These are phyloP conservation scores for Rhytidhysteron rufulum DNA, from an alignment of 2,329 filamentous ascomycete species.

Conservation along the genomic window DNA sequence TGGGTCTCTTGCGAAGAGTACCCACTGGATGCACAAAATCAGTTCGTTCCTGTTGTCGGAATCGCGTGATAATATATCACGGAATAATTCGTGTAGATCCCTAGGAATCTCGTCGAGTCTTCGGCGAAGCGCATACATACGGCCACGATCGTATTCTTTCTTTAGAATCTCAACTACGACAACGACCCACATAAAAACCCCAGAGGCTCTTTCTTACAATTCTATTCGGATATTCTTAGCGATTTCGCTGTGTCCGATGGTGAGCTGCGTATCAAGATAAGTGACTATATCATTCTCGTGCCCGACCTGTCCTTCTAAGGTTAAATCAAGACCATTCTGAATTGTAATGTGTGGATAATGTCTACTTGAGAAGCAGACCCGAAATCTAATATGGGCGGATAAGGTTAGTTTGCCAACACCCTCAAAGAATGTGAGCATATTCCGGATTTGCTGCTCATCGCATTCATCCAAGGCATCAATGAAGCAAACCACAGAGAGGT, in stretches of 20 bases:
- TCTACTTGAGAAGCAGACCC: conserved; percentile 44
- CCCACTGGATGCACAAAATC: conserved; percentile 8
- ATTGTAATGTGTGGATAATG: conserved; percentile 44
- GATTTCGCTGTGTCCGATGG: conserved; percentile 6
- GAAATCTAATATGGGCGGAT: conserved; percentile 10
- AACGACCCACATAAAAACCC: conserved; percentile 44
- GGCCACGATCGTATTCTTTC: conserved; percentile 28
- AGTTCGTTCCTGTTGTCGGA: not conserved
- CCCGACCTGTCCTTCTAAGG: conserved; percentile 29
- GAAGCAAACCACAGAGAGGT: conserved; percentile 7
- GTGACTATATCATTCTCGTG: conserved; percentile 28
- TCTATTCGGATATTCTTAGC: conserved; percentile 15
- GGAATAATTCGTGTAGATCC: conserved; percentile 46
- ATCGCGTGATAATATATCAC: conserved; percentile 49
- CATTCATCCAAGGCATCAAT: conserved; percentile 47
- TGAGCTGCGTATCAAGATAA: conserved; percentile 8
- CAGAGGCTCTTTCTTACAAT: conserved; percentile 31
- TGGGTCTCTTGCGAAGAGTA: conserved; percentile 6
- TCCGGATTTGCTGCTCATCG: conserved; percentile 34
- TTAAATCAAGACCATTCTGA: conserved; percentile 17
- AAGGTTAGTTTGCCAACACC: conserved; percentile 23
- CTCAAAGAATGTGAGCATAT: conserved; percentile 43
- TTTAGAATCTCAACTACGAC: conserved; percentile 44
- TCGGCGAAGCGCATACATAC: conserved; percentile 21
- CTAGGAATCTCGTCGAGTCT: conserved; percentile 36